A percentile compares a stretch with the other conserved stretches of the same genome.
Conservation (phyloP, 2,329 filamentous ascomycete genomes). For the Orbilia quercus region DNA sequence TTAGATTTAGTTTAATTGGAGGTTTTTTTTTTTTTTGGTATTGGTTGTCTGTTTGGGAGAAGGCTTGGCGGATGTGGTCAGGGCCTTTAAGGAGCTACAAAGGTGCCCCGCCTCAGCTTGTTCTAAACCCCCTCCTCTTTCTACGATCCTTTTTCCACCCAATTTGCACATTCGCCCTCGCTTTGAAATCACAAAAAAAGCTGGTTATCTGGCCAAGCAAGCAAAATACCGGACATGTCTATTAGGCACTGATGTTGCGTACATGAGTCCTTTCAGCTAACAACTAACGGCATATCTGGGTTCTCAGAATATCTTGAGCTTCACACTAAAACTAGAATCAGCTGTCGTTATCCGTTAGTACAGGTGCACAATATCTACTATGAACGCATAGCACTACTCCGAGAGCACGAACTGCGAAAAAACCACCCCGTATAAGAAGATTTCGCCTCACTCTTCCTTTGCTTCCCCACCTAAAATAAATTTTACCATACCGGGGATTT, state of each 20-base stretch:
- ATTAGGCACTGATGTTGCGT: neutral
- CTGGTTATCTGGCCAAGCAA: too few species aligned
- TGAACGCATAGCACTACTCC: neutral
- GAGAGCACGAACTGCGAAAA: neutral
- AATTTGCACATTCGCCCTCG: neutral
- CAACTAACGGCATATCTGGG: neutral
- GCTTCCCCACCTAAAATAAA: neutral
- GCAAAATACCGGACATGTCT: neutral
- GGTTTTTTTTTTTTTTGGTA: too few species aligned
- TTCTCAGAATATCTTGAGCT: neutral
- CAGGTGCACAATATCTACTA: neutral
- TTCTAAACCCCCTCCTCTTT: neutral
- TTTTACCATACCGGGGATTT: conserved; percentile 3
- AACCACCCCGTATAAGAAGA: neutral
- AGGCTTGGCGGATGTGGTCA: too few species aligned
- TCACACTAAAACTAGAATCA: neutral
- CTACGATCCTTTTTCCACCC: neutral
- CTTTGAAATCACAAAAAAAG: too few species aligned
- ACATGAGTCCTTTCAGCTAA: neutral
- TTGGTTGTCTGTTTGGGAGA: too few species aligned
- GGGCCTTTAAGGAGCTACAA: too few species aligned
- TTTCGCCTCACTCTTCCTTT: neutral
- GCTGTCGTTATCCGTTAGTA: neutral
- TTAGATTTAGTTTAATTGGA: too few species aligned
- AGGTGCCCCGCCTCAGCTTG: neutral